Evolutionary conservation across 1,284 basidiomycete genomes (phyloP), one percentile per base, ranked within the genome.

Genomic region (Agaricales sp.): DNA sequence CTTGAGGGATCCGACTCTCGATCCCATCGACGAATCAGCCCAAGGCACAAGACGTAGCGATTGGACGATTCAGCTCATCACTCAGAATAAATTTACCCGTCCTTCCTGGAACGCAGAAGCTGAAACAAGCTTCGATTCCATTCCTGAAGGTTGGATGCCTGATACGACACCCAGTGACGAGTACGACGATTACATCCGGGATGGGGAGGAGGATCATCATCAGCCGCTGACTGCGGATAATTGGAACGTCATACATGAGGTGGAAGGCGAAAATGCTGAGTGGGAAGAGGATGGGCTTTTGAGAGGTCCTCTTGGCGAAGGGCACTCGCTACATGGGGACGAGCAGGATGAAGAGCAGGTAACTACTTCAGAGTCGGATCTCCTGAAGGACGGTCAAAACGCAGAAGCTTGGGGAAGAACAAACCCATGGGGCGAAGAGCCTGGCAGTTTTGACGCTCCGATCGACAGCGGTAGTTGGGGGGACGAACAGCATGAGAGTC

Each of bases 61-160:
- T 16, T 41, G 39, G 39, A 41, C 16, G n/a, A 41, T 41, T 6
- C 6, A 41, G 16, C 39, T 41, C 39, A 20, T 18, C 39, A 41
- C 39, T 6, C 30, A n/a, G n/a, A 41, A 8, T 8, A n/a, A 16
- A 41, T 18, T 16, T 16, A 8, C 4, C 6, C 39, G 39, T 11
- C 39, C 39, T 16, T 18, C 16, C 16, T 41, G 39, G 39, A 8
- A 41, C 39, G 8, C 39, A 6, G 13, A n/a, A 4, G 6, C 39
- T 16, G 39, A 41, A 20, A 41, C 39, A 4, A 41, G 39, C 39
- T 41, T 41, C 39, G 39, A 41, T 20, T 41, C 39, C 39, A 41
- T 41, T 18, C 39, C 39, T 6, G 39, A 41, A 16, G 39, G 39
- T 20, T 41, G 39, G 39, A 41, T 41, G 39, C 39, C 39, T 16